A percentile compares a stretch with the other conserved stretches of the same genome.
These are phyloP conservation scores for Mortierella sp. DNA, from an alignment of 371 early-diverging fungal genomes.

Conservation along the genomic window DNA sequence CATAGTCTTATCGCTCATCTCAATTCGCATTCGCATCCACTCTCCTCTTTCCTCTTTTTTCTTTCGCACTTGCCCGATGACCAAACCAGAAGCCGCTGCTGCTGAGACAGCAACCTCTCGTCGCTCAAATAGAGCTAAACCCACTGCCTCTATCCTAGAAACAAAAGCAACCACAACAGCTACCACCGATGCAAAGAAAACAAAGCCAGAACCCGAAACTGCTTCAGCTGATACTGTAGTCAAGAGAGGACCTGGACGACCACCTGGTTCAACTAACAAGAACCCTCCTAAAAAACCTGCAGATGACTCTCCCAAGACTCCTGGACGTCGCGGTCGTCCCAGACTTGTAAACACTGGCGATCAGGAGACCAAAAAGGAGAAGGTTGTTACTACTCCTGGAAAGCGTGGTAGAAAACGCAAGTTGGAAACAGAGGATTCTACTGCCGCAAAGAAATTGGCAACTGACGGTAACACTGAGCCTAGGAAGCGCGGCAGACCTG, in stretches of 20 bases:
- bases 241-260: constrained; percentile 9
- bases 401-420: constrained; percentile 13
- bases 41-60: background rate
- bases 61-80: background rate
- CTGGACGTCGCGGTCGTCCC: constrained; percentile 1
- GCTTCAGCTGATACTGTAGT: background rate
- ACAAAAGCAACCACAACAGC: constrained; percentile 8
- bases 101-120: constrained; percentile 10
- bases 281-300: background rate
- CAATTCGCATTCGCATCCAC: background rate
- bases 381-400: background rate
- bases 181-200: background rate
- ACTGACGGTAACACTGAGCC: constrained; percentile 1
- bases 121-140: constrained; percentile 12
- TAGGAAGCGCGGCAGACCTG: constrained; percentile 37
- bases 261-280: constrained; percentile 11
- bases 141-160: background rate
- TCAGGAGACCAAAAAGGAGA: background rate
- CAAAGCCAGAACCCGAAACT: background rate
- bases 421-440: background rate
- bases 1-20: background rate
- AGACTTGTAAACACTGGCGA: background rate
- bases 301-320: background rate
- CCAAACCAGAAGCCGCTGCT: constrained; percentile 8
- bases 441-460: constrained; percentile 8